Evolutionary conservation across 2,329 filamentous ascomycete genomes (phyloP), one percentile per base, ranked within the genome.

Genomic region (Fusarium protoensiforme): DNA sequence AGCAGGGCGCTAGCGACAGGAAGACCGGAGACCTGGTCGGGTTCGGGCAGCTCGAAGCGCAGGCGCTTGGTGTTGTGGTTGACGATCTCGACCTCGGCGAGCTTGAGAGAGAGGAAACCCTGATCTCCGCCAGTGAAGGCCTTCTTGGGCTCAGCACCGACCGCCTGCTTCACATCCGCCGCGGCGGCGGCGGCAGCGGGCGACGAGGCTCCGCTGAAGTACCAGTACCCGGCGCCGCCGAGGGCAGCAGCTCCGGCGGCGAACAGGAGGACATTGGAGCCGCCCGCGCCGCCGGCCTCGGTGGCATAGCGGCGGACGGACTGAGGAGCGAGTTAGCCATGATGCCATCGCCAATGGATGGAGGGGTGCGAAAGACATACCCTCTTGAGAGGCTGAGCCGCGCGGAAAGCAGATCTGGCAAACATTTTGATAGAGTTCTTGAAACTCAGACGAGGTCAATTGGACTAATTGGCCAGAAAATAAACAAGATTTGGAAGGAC

Each of bases 21-120:
- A 67, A 99, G 86, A 51, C 96, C 96, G 67, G 94, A 96, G 61
- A 97, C 92, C 84, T 92, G 90, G 81, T 98, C 93, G 72, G 90
- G 87, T 82, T 97, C 93, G 18, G 94, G 94, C 48, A 98, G 91
- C 79, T 92, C 91, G 85, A 99, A 98, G 78, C 93, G 92, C 81
- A 98, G 88, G 78, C 90, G 92, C 91, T 98, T 98, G 78, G 95
- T 97, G 88, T 98, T 98, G 88, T 95, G 93, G 87, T 94, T 98
- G 85, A 98, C 84, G 53, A 87, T 85, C 85, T 97, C 93, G 58
- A 95, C 89, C 64, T 92, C 91, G 65, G 94, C 90, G 65, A 98
- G 88, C 85, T 93, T 92, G 76, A 98, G 88, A 71, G 91, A 91
- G 73, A 98, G 83, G 85, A 95, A 98, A 75, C 94, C 95, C 84